Evolutionary conservation across 1,284 basidiomycete genomes (phyloP), one percentile per base, ranked within the genome.

Genomic region (Farysia itapuensis): DNA sequence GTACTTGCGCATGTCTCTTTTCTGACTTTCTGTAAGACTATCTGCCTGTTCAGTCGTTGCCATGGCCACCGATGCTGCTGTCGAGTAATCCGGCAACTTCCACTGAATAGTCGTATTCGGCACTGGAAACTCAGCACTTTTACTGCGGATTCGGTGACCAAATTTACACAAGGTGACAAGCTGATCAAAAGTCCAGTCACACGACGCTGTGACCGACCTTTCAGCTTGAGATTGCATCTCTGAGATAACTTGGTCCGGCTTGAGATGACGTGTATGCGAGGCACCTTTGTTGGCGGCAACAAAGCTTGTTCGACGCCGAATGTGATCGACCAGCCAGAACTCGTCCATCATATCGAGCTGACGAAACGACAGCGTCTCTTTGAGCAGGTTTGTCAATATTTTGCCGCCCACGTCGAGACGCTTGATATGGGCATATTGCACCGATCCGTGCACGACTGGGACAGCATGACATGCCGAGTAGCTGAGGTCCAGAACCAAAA

Each of bases 341-440:
- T 95, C 88, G 73, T 96, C 91, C 84, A 92, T 91, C 88, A 96
- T 90, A 77, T 96, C 91, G 88, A 90, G 94, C 72, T 97, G 93
- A 23, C 90, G 85, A 77, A 90, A 96, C 11, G 90, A 94, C 11
- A 94, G 84, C 37, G 92, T 82, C 73, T 93, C 89, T 72, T 96
- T 95, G 25, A 97, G 82, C 41, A 94, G 88, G 78, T 95, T 96
- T 20, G 93, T 96, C 44, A 97, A 78, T 12, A 96, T 81, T 78
- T 95, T 95, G 39, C 93, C 93, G 39, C 92, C 92, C 21, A 95
- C 84, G 67, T 95, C 90, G 71, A 96, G 84, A 60, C 92, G 92
- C 70, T 49, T 37, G 33, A 92, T 87, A 30, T 87, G 87, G 45
- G 82, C 79, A 85, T 86, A 88, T 32, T 89, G 78, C 29, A 92